These are phyloP conservation scores for Capsicum rhomboideum DNA, from an alignment of 257 asterid genomes.

Conservation along the genomic window DNA sequence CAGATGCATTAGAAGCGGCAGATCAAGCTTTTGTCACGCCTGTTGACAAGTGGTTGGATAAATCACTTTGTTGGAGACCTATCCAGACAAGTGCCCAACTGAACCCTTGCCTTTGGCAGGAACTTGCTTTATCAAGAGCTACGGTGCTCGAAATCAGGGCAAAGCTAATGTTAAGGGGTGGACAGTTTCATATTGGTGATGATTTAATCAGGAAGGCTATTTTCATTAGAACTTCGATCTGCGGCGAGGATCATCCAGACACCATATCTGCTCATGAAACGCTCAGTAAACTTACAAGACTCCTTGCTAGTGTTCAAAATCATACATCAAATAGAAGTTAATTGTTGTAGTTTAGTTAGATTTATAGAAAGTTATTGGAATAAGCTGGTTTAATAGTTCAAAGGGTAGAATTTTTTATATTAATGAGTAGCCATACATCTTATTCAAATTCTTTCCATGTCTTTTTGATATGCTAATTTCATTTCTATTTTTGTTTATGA, in stretches of 20 bases:
- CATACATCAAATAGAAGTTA: conserved; percentile 33
- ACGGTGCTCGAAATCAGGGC: conserved; percentile 80
- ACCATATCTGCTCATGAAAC: conserved; percentile 86
- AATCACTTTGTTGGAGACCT: conserved; percentile 82
- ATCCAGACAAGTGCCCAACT: conserved; percentile 75
- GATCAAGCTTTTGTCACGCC: conserved; percentile 72
- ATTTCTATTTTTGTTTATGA: not conserved
- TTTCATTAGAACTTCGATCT: conserved; percentile 71
- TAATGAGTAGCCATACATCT: conserved; percentile 3
- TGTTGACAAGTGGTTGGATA: conserved; percentile 80
- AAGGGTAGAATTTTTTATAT: not conserved
- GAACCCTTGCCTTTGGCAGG: conserved; percentile 93
- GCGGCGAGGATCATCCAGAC: conserved; percentile 89
- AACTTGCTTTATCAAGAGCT: conserved; percentile 83
- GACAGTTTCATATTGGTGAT: conserved; percentile 73
- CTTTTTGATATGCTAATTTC: not conserved
- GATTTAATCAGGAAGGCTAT: conserved; percentile 82
- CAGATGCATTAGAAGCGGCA: conserved; percentile 75
- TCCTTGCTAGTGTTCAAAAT: conserved; percentile 57
- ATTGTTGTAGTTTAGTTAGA: conserved; percentile 1
- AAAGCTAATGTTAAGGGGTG: conserved; percentile 87
- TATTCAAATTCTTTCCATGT: not conserved
- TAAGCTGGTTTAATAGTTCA: not conserved
- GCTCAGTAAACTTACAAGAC: conserved; percentile 71
- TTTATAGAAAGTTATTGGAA: not conserved